These are phyloP conservation scores for Termitomyces sp. DNA, from an alignment of 768 basidiomycete genomes.

Conservation along the genomic window DNA sequence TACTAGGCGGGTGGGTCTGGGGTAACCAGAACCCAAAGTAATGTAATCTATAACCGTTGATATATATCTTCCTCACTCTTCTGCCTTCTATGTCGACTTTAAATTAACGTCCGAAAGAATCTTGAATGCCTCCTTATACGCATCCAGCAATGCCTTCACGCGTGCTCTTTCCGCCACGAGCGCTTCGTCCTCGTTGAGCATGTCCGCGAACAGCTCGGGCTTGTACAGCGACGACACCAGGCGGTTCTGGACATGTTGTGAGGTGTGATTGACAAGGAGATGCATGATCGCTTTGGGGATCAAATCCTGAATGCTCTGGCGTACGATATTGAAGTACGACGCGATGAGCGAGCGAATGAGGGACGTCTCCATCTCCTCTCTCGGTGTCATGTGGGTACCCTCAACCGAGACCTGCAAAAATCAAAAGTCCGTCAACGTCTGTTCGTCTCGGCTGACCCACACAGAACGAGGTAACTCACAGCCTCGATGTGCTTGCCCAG, in stretches of 20 bases:
- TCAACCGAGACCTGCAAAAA: constrained; percentile 38
- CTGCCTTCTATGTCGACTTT: constrained; percentile 47
- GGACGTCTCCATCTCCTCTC: constrained; percentile 96
- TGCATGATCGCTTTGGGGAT: constrained; percentile 99
- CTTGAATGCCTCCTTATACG: constrained; percentile 93
- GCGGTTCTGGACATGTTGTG: constrained; percentile 94
- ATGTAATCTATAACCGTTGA: constrained; percentile 14
- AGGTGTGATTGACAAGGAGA: constrained; percentile 93
- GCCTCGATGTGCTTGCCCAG: constrained; percentile 97
- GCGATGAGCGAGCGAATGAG: constrained; percentile 93
- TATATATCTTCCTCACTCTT: constrained; percentile 11
- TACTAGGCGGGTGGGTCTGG: constrained; percentile 3
- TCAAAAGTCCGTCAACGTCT: constrained; percentile 6
- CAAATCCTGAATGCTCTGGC: constrained; percentile 95
- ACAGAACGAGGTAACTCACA: constrained; percentile 47
- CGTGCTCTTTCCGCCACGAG: constrained; percentile 90
- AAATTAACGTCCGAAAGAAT: constrained; percentile 79
- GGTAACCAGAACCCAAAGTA: constrained; percentile 8
- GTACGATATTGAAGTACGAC: constrained; percentile 94
- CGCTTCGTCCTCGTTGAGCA: constrained; percentile 94
- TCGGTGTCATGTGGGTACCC: constrained; percentile 61
- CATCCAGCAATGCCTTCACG: constrained; percentile 92
- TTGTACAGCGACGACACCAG: constrained; percentile 94
- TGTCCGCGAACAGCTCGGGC: constrained; percentile 85
- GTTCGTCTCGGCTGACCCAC: not conserved